Conservation (phyloP, 2,329 filamentous ascomycete genomes). For the Colletotrichum abscissum region DNA sequence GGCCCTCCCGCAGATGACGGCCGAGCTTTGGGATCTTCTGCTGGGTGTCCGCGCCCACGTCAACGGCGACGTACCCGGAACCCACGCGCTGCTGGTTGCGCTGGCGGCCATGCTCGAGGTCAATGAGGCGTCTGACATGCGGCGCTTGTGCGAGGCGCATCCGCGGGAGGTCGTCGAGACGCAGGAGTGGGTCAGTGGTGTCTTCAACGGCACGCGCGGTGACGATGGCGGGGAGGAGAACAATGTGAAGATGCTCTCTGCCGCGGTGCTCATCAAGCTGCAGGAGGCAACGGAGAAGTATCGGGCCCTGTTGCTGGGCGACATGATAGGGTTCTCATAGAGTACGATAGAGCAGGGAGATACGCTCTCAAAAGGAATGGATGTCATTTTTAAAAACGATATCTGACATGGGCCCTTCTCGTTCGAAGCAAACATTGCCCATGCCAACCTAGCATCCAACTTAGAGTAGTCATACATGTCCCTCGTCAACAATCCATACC, state of each 20-base stretch:
- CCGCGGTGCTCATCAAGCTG: slow-evolving; percentile 80
- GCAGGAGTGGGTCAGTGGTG: slow-evolving; percentile 82
- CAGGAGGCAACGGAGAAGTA: slow-evolving; percentile 87
- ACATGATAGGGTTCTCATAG: slow-evolving; percentile 58
- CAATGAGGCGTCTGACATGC: slow-evolving; percentile 69
- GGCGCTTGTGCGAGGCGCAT: slow-evolving; percentile 78
- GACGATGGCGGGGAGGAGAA: slow-evolving; percentile 75
- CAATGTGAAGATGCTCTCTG: slow-evolving; percentile 81
- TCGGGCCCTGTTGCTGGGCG: slow-evolving; percentile 80
- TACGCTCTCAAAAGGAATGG: background rate
- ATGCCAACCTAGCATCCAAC: slow-evolving; percentile 2
- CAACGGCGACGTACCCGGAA: slow-evolving; percentile 72
- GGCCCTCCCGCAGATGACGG: slow-evolving; percentile 81
- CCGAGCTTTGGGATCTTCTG: slow-evolving; percentile 86
- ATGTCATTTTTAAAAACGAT: background rate
- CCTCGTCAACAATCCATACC: background rate
- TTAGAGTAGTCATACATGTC: background rate
- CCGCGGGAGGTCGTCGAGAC: slow-evolving; percentile 86
- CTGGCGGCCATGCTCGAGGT: slow-evolving; percentile 85
- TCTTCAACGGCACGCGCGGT: slow-evolving; percentile 74
- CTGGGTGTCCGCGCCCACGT: slow-evolving; percentile 72
- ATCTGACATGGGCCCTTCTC: background rate
- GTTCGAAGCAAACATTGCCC: background rate
- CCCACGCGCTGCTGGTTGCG: slow-evolving; percentile 81
- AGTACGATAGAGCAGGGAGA: background rate